A percentile compares a stretch with the other conserved stretches of the same genome.
These are phyloP conservation scores for Aspergillus sp. DNA, from an alignment of 2,329 filamentous ascomycete species.

Conservation along the genomic window DNA sequence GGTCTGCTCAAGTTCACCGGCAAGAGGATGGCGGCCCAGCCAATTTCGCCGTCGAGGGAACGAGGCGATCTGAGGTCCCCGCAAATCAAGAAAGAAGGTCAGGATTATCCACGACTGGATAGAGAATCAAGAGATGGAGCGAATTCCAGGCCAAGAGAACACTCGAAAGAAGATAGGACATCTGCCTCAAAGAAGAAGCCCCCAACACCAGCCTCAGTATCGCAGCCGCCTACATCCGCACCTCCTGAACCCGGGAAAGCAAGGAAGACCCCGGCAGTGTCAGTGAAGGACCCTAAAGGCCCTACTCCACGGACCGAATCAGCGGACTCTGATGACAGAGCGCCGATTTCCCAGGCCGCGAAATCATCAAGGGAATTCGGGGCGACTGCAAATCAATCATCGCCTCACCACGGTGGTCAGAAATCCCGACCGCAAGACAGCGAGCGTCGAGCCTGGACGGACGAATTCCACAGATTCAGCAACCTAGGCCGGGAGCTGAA, in stretches of 20 bases:
- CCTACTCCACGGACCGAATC: conserved; percentile 32
- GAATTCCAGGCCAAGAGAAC: conserved; percentile 21
- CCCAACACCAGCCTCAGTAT: conserved; percentile 24
- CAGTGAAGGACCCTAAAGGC: conserved; percentile 34
- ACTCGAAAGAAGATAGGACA: conserved; percentile 23
- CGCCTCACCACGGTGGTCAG: conserved; percentile 16
- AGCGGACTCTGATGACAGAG: conserved; percentile 31
- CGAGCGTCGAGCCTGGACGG: conserved; percentile 35
- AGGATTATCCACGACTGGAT: conserved; percentile 9
- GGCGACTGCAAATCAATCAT: conserved; percentile 18
- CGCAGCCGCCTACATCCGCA: conserved; percentile 25
- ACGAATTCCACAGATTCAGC: conserved; percentile 34
- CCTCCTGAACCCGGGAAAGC: conserved; percentile 15
- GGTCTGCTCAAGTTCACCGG: conserved; percentile 35
- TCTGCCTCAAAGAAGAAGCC: conserved; percentile 29
- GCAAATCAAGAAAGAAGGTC: conserved; percentile 11
- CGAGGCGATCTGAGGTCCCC: conserved; percentile 13
- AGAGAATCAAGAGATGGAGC: conserved; percentile 13
- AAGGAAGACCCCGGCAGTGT: conserved; percentile 27
- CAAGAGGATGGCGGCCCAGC: conserved; percentile 23
- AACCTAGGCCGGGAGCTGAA: conserved; percentile 38
- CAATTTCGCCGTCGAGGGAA: conserved; percentile 19
- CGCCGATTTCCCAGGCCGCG: conserved; percentile 22
- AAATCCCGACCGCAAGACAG: conserved; percentile 17
- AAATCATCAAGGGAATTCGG: conserved; percentile 21